Percentiles rank a stretch among this genome's conserved stretches.
These are phyloP conservation scores for Colletotrichum sidae DNA, from an alignment of 2,329 filamentous ascomycete species.

Conservation along the genomic window DNA sequence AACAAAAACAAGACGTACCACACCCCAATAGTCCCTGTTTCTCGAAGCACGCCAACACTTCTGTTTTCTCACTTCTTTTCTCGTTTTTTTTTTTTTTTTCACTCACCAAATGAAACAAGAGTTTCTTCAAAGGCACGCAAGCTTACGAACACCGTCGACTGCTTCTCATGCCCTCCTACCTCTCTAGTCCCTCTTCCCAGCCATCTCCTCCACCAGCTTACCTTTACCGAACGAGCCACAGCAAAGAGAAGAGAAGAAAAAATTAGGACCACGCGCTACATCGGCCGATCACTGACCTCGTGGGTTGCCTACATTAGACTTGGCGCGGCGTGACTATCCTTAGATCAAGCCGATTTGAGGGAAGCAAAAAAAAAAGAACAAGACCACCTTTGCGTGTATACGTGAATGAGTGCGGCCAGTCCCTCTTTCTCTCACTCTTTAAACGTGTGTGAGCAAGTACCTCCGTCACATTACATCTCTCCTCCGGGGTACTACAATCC, in stretches of 20 bases:
- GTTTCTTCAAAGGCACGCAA: too few species aligned
- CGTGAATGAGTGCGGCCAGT: not conserved
- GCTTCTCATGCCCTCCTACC: not conserved
- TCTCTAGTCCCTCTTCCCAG: not conserved
- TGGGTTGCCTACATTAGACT: slow-evolving; percentile 28
- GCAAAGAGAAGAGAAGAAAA: too few species aligned
- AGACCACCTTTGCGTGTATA: not conserved
- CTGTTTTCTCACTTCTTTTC: slow-evolving; percentile 4
- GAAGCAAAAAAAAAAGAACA: not conserved
- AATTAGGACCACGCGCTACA: slow-evolving; percentile 19
- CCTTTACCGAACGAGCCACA: not conserved
- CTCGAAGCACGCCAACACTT: not conserved
- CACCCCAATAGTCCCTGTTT: slow-evolving; percentile 10
- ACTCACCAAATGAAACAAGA: not conserved
- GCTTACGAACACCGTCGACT: too few species aligned
- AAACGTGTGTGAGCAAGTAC: too few species aligned
- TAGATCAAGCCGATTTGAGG: slow-evolving; percentile 10
- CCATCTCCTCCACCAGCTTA: slow-evolving; percentile 5
- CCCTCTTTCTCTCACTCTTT: too few species aligned
- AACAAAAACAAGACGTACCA: slow-evolving; percentile 26
- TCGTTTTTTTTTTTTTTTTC: not conserved
- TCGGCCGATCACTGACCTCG: slow-evolving; percentile 35
- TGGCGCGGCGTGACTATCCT: slow-evolving; percentile 32
- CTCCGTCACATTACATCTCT: not conserved
- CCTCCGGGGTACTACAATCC: slow-evolving; percentile 4